Base-by-base conservation (phyloP, 1,284 basidiomycete species). In the Rhodotorula sp. region DNA sequence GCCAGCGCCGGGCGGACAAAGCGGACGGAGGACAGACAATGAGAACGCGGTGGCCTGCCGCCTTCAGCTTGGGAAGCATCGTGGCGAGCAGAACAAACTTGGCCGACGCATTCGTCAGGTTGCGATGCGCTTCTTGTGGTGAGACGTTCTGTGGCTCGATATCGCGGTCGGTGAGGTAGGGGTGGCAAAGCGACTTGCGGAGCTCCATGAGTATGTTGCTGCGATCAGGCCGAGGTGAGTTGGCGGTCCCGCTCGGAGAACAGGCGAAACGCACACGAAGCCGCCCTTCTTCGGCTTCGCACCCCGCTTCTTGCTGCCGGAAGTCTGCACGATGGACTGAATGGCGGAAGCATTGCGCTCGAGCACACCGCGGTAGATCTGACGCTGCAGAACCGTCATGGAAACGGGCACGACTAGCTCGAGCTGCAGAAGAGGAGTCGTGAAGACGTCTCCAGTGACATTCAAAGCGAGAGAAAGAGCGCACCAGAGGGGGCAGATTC, bases 171-270 rank as follows among this genome's bases (percentile, higher is more conserved):
- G 91, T 88, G 55, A 97, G 86, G 80, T 98, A 98, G 0, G 94
- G 94, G 81, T 96, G 94, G 81, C 95, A 92, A 25, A 82, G 82
- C 34, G 81, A 77, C 77, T 84, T 84, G 60, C 82, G 68, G 1
- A 93, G 81, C 77, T 93, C 89, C 92, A 94, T 94, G 52, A 93
- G 82, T 67, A 93, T 84, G 79, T 94, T 94, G 77, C 88, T 91
- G 80, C 58, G 46, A 16, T 21, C 8, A 44, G 12, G 5, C 12
- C 12, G 23, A 23, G 41, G 44, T 53, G 9, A 65, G 45, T 16
- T 8, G 21, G 49, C 12, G 19, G 2, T 25, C 9, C 10, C 27
- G 16, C 53, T 27, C 12, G 4, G 13, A 21, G 23, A 48, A 48
- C 12, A 8, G 42, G 23, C 54, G 25, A 66, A 53, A 66, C 62